These are phyloP conservation scores for Salix caprea DNA, from an alignment of 345 rosid genomes.

Conservation along the genomic window DNA sequence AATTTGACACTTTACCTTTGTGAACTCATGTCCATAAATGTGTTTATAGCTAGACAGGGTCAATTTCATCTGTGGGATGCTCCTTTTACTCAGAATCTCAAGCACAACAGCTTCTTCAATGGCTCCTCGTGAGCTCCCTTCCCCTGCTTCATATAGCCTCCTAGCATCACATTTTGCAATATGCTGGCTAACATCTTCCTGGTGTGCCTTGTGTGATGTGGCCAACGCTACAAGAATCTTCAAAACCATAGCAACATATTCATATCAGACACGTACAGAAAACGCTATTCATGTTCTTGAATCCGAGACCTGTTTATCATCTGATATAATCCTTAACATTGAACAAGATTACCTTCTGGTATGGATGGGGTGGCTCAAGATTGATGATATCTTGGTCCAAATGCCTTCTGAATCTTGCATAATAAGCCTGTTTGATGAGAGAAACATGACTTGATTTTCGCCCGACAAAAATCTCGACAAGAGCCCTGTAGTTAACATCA, in stretches of 20 bases:
- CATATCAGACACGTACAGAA: neutral
- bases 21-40: slow-evolving; percentile 59
- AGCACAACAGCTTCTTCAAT: slow-evolving; percentile 50
- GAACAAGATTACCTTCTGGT: slow-evolving; percentile 44
- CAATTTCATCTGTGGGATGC: slow-evolving; percentile 55
- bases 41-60: slow-evolving; percentile 56
- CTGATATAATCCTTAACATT: neutral
- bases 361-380: slow-evolving; percentile 57
- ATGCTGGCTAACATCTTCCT: slow-evolving; percentile 55
- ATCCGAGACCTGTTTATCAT: neutral
- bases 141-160: slow-evolving; percentile 52
- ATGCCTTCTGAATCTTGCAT: slow-evolving; percentile 37
- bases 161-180: slow-evolving; percentile 56
- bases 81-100: slow-evolving; percentile 62
- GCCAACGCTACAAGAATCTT: slow-evolving; percentile 60
- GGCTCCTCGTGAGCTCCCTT: slow-evolving; percentile 37
- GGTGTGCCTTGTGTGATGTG: slow-evolving; percentile 62
- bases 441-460: slow-evolving; percentile 57
- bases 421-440: slow-evolving; percentile 52
- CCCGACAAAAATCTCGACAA: slow-evolving; percentile 54
- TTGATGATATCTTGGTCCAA: slow-evolving; percentile 53
- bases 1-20: slow-evolving; percentile 35
- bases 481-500: slow-evolving; percentile 32
- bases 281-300: neutral
- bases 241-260: neutral